A percentile compares a stretch with the other conserved stretches of the same genome.
These are phyloP conservation scores for Pichia sp. DNA, from an alignment of 1,139 yeast genomes.

Conservation along the genomic window DNA sequence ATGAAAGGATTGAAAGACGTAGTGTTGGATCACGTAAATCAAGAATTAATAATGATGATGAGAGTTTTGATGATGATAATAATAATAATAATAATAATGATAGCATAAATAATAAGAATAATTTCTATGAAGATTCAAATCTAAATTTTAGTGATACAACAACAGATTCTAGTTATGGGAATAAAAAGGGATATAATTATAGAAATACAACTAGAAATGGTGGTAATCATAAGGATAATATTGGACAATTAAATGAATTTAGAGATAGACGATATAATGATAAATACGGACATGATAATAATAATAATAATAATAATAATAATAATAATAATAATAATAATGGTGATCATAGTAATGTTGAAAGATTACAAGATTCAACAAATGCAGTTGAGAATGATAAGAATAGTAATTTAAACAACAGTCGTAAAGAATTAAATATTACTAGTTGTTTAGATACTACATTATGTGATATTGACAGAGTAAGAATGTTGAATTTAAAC, in stretches of 20 bases:
- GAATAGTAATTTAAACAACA: background rate
- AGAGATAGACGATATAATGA: background rate
- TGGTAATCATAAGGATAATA: background rate
- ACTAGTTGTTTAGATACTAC: conserved; percentile 14
- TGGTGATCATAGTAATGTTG: background rate
- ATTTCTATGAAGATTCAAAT: too few relatives aligned
- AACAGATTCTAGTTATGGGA: background rate
- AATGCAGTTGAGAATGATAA: background rate
- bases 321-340: background rate
- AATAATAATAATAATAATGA: background rate
- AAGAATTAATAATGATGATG: background rate
- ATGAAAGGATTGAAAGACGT: conserved; percentile 5
- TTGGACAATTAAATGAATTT: background rate
- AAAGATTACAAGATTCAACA: background rate
- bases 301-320: background rate
- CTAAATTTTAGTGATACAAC: too few relatives aligned
- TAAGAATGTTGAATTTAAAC: conserved; percentile 14
- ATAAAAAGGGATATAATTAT: background rate
- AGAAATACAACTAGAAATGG: background rate
- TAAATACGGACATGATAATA: background rate
- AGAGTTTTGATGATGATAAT: background rate
- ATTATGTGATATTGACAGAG: conserved; percentile 15
- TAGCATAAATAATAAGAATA: background rate
- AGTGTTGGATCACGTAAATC: conserved; percentile 4
- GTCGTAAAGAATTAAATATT: conserved; percentile 8